These are phyloP conservation scores for Neopestalotiopsis rosae DNA, from an alignment of 2,329 filamentous ascomycete genomes.

Conservation along the genomic window DNA sequence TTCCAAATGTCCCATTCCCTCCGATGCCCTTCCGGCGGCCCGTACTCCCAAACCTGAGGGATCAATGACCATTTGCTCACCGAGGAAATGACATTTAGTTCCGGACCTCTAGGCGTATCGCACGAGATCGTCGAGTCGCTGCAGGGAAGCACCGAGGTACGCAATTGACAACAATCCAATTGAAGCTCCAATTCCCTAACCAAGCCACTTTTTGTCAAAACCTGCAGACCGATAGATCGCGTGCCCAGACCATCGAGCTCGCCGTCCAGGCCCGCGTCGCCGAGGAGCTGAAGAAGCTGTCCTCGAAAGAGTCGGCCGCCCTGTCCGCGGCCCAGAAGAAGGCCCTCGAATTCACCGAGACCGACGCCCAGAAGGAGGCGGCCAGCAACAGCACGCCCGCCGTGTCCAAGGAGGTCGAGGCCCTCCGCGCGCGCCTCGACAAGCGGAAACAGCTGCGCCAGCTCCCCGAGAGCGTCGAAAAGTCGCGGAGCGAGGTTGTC, in stretches of 20 bases:
- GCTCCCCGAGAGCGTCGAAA: constrained; percentile 74
- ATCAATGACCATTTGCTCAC: constrained; percentile 19
- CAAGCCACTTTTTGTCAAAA: constrained; percentile 12
- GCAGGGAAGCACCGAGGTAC: constrained; percentile 85
- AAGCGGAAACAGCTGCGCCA: constrained; percentile 69
- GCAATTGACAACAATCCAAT: constrained; percentile 7
- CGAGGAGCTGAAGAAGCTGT: constrained; percentile 81
- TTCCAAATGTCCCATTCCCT: not conserved
- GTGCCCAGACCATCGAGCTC: constrained; percentile 81
- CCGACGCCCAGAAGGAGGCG: constrained; percentile 32
- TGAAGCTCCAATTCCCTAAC: constrained; percentile 14
- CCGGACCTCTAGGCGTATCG: constrained; percentile 66
- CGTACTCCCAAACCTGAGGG: not conserved
- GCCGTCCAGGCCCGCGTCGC: constrained; percentile 88
- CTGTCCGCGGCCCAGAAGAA: constrained; percentile 73
- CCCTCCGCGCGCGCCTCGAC: constrained; percentile 64
- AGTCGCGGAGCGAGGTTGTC: constrained; percentile 77
- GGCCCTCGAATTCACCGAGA: constrained; percentile 35
- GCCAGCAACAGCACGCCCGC: constrained; percentile 45
- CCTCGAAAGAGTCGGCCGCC: constrained; percentile 70
- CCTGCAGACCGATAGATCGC: constrained; percentile 82
- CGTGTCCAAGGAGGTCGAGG: constrained; percentile 65
- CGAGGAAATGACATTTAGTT: constrained; percentile 37
- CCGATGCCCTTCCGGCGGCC: not conserved
- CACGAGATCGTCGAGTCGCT: constrained; percentile 82